Conservation (phyloP, 306 rosid species). For the Echinosophora koreensis region DNA sequence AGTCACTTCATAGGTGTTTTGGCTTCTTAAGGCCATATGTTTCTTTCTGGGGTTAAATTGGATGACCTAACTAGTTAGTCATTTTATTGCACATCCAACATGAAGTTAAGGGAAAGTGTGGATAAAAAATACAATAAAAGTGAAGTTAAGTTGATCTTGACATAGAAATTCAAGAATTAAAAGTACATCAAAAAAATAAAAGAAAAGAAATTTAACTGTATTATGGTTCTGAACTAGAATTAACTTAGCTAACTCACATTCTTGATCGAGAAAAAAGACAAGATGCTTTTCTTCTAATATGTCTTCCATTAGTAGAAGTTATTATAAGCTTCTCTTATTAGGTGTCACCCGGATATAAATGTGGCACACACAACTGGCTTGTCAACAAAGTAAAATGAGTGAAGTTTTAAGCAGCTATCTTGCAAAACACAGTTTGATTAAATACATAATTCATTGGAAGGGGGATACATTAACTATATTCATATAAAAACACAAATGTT, state of each 20-base stretch:
- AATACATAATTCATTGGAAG: constrained; percentile 24
- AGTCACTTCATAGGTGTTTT: background rate
- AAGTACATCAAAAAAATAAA: background rate
- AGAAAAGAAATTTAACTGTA: background rate
- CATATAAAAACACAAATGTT: constrained; percentile 34
- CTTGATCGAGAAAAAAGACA: constrained; percentile 18
- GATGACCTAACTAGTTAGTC: constrained; percentile 27
- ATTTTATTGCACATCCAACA: constrained; percentile 29
- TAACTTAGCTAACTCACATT: background rate
- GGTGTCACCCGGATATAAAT: constrained; percentile 24
- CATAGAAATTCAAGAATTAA: background rate
- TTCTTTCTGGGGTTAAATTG: constrained; percentile 1
- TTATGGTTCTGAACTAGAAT: background rate
- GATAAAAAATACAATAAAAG: constrained; percentile 6
- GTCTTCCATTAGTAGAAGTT: constrained; percentile 33
- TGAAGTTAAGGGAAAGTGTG: background rate
- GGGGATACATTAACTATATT: constrained; percentile 8
- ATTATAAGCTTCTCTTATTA: constrained; percentile 23
- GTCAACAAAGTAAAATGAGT: constrained; percentile 40
- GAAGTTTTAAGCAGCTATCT: constrained; percentile 21
- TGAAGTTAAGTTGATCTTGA: background rate
- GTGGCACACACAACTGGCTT: constrained; percentile 38
- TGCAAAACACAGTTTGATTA: constrained; percentile 34
- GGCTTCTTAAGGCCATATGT: constrained; percentile 20
- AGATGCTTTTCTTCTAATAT: constrained; percentile 5